Percentiles rank a stretch among this genome's conserved stretches.
Evolutionary conservation across 495 filamentous ascomycete species (phyloP).

Genomic region (Bacidia rubella): DNA sequence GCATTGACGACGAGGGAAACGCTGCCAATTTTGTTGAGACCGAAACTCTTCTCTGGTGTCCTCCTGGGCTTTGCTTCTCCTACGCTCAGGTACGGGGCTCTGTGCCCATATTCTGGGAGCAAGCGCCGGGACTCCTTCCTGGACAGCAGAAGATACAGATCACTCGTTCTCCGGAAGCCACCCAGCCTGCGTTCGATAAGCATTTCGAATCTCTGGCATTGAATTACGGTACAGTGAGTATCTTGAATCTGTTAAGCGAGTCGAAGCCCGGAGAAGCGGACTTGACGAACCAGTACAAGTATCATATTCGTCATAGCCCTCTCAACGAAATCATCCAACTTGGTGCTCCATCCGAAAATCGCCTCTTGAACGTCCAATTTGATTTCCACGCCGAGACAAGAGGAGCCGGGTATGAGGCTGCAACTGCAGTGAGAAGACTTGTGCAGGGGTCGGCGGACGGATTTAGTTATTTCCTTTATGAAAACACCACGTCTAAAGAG

Average conservation of each 20-base stretch:
- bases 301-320: slow-evolving; percentile 58
- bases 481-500: neutral
- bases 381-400: slow-evolving; percentile 94
- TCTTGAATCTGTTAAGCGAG: slow-evolving; percentile 83
- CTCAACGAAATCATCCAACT: slow-evolving; percentile 38
- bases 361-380: slow-evolving; percentile 71
- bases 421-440: slow-evolving; percentile 57
- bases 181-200: slow-evolving; percentile 87
- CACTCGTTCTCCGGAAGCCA: slow-evolving; percentile 78
- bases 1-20: slow-evolving; percentile 94
- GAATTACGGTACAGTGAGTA: slow-evolving; percentile 76
- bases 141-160: slow-evolving; percentile 91
- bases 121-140: slow-evolving; percentile 72
- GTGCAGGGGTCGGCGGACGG: slow-evolving; percentile 65
- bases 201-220: slow-evolving; percentile 76
- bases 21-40: slow-evolving; percentile 85
- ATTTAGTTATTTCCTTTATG: slow-evolving; percentile 79
- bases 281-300: slow-evolving; percentile 61
- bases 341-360: slow-evolving; percentile 40
- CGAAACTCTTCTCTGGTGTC: slow-evolving; percentile 57
- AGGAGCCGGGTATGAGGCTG: slow-evolving; percentile 77
- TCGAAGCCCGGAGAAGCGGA: slow-evolving; percentile 73
- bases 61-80: slow-evolving; percentile 66
- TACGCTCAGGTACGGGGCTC: slow-evolving; percentile 88
- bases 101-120: slow-evolving; percentile 95